Evolutionary conservation across 495 filamentous ascomycete species (phyloP).

Genomic region (Aspergillus indologenus): DNA sequence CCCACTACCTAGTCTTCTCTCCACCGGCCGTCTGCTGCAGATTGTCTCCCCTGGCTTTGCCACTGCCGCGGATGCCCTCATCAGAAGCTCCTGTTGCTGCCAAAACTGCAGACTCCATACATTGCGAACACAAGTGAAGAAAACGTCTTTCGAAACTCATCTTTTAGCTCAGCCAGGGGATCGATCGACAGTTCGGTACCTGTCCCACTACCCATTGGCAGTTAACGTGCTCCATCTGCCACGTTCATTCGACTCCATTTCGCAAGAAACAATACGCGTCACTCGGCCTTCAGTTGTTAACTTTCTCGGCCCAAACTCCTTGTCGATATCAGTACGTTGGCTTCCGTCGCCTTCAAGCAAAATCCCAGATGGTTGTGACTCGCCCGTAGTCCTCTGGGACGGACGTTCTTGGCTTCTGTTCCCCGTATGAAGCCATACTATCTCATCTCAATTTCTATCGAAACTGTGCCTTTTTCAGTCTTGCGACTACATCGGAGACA

Average conservation of each 20-base stretch:
- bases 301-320: neutral
- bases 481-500: neutral
- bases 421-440: neutral
- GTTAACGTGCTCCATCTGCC: neutral
- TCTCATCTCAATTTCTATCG: neutral
- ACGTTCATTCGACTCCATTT: neutral
- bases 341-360: neutral
- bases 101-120: neutral
- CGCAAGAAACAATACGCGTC: neutral
- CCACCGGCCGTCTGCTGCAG: neutral
- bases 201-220: neutral
- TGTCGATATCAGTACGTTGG: neutral
- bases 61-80: neutral
- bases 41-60: neutral
- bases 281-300: neutral
- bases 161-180: neutral
- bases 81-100: neutral
- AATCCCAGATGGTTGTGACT: neutral
- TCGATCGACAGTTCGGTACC: neutral
- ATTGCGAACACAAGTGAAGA: neutral
- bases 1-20: neutral
- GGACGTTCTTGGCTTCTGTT: neutral
- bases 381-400: neutral
- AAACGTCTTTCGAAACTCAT: neutral
- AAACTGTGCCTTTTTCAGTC: neutral